A percentile compares a stretch with the other conserved stretches of the same genome.
Conservation (phyloP, 1,284 basidiomycete genomes). For the Pterula multifida region DNA sequence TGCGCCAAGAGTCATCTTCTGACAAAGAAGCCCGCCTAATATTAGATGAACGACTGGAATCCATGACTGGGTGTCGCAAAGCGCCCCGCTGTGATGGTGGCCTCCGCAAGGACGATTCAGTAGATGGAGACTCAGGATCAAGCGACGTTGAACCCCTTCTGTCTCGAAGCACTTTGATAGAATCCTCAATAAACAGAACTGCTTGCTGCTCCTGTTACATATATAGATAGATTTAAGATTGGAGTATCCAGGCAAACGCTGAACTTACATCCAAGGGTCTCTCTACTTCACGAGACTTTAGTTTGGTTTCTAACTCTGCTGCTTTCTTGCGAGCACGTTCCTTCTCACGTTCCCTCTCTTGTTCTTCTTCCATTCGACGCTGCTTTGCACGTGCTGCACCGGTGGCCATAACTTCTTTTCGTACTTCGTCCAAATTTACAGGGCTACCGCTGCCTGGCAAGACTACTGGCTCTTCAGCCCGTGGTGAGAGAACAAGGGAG, state of each 20-base stretch:
- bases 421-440: constrained; percentile 58
- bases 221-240: too few relatives aligned
- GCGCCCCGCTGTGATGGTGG: constrained; percentile 21
- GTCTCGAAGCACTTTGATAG: constrained; percentile 16
- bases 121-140: background rate
- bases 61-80: constrained; percentile 15
- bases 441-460: constrained; percentile 19
- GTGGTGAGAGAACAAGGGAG: constrained; percentile 7
- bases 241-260: constrained; percentile 5
- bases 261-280: constrained; percentile 23
- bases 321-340: constrained; percentile 83
- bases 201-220: constrained; percentile 25
- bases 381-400: constrained; percentile 81
- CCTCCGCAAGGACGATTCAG: constrained; percentile 13
- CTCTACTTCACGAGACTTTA: constrained; percentile 28
- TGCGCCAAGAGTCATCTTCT: constrained; percentile 53
- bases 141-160: constrained; percentile 6
- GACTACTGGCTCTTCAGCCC: constrained; percentile 21
- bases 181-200: constrained; percentile 33
- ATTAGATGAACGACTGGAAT: constrained; percentile 16
- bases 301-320: constrained; percentile 69
- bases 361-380: constrained; percentile 76
- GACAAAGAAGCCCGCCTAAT: constrained; percentile 19
- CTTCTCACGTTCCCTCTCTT: constrained; percentile 70
- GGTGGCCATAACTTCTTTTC: constrained; percentile 79